Percentiles rank a stretch among this genome's conserved stretches.
phyloP scores from a whole-genome alignment of 2,329 filamentous ascomycete species.

The Grosmannia serpens region DNA sequence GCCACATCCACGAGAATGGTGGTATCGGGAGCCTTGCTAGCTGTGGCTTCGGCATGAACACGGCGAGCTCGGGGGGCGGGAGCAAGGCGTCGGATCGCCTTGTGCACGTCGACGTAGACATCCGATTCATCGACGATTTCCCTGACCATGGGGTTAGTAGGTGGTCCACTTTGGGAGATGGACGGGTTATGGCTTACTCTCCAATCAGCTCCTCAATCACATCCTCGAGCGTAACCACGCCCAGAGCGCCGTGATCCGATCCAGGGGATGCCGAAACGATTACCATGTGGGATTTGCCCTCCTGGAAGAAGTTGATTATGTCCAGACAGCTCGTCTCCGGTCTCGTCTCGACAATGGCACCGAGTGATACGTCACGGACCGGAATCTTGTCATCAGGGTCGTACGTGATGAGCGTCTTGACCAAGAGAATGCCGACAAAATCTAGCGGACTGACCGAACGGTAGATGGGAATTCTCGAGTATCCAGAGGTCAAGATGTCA shows the following conservation, averaged over 20 bases:
- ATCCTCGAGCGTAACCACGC: conserved; percentile 92
- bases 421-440: conserved; percentile 94
- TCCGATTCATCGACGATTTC: conserved; percentile 99
- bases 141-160: conserved; percentile 30
- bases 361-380: conserved; percentile 83
- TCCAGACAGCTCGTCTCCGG: conserved; percentile 94
- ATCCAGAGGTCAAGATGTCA: conserved; percentile 81
- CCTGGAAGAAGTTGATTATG: conserved; percentile 99
- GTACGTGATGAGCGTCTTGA: conserved; percentile 98
- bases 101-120: conserved; percentile 96
- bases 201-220: conserved; percentile 98
- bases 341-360: conserved; percentile 86
- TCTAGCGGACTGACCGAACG: conserved; percentile 72
- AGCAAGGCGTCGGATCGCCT: conserved; percentile 80
- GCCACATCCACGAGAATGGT: too few species aligned
- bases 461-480: conserved; percentile 92
- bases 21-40: too few species aligned
- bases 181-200: conserved; percentile 49
- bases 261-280: conserved; percentile 83
- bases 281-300: conserved; percentile 98
- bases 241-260: conserved; percentile 77
- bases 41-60: too few species aligned
- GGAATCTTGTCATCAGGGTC: conserved; percentile 85
- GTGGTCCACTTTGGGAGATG: not conserved
- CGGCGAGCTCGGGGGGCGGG: conserved; percentile 69